Evolutionary conservation across 352 stramenopile genomes (phyloP), one percentile per base, ranked within the genome.

Genomic region (Globisporangium rhizosaccharum): DNA sequence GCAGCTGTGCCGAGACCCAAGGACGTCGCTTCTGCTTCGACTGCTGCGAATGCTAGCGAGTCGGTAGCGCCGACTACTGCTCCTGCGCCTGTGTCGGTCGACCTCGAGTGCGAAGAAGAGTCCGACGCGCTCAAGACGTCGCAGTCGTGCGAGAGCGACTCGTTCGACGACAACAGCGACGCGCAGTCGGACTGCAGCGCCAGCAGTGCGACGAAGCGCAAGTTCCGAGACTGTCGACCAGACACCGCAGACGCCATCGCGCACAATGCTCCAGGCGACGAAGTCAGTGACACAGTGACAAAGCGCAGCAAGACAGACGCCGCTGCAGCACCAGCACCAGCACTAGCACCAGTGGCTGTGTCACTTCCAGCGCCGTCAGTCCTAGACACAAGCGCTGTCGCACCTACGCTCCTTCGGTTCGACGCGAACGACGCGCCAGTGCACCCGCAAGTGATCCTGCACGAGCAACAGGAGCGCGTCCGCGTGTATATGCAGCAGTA

Each of bases 71-170:
- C 28, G 18, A 12, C 18, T 7, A 33, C 28, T 33, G 28, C 28
- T 6, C 8, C 33, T 39, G 5, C 23, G 20, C 23, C 47, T 18
- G 26, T 56, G 51, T 45, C 46, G 33, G 56, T 58, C 25, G 42
- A 42, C 41, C 53, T 65, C 48, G 23, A 56, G 50, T 65, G 59
- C 20, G 41, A 64, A 25, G 54, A 59, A 53, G 61, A 68, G 12
- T 51, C 55, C 7, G 56, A 72, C 23, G 56, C 54, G 6, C 59
- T 76, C 47, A 81, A 82, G 57, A 85, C 76, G 9, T 73, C 82
- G 2, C 71, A 87, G 58, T 85, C 82, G 0, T 85, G 71, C 23
- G 78, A 88, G 33, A 88, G 68, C 42, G 78, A 89, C 49, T 75
- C 79, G 59, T 82, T 65, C 26, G 75, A 86, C 26, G 76, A 85